Percentiles rank a stretch among this genome's conserved stretches.
Evolutionary conservation across 148 eudicot genomes (phyloP).

Genomic region (Heliamphora exappendiculata): DNA sequence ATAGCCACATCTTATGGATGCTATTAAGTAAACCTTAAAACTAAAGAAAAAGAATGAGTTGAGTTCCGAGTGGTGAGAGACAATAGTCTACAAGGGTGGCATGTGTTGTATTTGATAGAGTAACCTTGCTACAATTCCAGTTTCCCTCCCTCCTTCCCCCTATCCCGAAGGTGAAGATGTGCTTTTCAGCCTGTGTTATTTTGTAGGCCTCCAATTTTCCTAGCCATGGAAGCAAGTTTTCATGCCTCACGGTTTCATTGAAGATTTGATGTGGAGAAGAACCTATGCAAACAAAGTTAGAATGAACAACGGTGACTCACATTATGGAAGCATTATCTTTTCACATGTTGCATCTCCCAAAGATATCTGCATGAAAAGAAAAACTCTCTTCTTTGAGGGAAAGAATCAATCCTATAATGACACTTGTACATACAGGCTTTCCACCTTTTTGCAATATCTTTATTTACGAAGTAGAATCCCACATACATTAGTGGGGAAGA

Average conservation of each 20-base stretch:
- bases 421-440: no score
- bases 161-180: background rate
- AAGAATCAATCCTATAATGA: no score
- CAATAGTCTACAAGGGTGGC: background rate
- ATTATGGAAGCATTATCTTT: no score
- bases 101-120: no score
- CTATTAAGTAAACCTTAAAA: background rate
- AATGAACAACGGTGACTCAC: no score
- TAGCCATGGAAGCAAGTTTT: background rate
- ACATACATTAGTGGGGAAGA: background rate
- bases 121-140: background rate
- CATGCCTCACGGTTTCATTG: background rate
- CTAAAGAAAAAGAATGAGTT: background rate
- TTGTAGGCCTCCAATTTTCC: background rate
- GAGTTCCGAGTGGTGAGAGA: background rate
- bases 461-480: no score
- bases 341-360: no score
- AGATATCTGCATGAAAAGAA: no score
- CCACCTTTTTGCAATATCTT: no score
- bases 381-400: no score
- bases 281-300: background rate
- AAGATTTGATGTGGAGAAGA: background rate
- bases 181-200: background rate
- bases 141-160: background rate
- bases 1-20: background rate